These are phyloP conservation scores for Withania somnifera DNA, from an alignment of 305 asterid species.

Conservation along the genomic window DNA sequence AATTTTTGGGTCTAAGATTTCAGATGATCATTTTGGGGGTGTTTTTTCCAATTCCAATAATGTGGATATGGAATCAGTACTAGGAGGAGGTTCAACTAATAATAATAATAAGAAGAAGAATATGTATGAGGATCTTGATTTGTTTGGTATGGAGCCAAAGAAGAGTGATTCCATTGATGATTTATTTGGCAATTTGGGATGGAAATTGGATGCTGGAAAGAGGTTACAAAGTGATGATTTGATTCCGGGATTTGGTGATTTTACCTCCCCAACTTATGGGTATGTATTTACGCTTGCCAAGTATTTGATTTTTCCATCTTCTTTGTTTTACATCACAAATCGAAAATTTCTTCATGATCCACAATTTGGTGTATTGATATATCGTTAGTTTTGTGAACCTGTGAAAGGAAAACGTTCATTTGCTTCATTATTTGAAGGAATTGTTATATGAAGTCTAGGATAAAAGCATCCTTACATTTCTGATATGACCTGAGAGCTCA, in stretches of 20 bases:
- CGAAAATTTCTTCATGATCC: neutral
- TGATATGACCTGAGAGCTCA: neutral
- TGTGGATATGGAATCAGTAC: constrained; percentile 44
- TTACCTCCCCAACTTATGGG: constrained; percentile 23
- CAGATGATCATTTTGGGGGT: constrained; percentile 48
- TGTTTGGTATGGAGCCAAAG: constrained; percentile 25
- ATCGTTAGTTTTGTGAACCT: neutral
- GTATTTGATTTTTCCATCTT: neutral
- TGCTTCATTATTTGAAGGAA: neutral
- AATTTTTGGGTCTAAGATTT: constrained; percentile 35
- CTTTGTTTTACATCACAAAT: neutral
- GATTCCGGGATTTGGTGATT: constrained; percentile 46
- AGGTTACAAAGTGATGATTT: constrained; percentile 34
- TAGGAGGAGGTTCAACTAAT: constrained; percentile 20
- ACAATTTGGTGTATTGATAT: neutral
- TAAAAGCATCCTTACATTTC: neutral
- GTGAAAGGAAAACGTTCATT: neutral
- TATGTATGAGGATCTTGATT: constrained; percentile 29
- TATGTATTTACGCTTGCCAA: neutral
- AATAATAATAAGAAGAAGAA: no score
- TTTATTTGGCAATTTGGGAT: constrained; percentile 39
- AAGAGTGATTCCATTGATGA: constrained; percentile 29
- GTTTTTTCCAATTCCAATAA: constrained; percentile 17
- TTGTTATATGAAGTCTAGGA: neutral
- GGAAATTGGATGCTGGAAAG: constrained; percentile 20